phyloP scores from a whole-genome alignment of 1,284 basidiomycete species.

The Pseudozyma hubeiensis region DNA sequence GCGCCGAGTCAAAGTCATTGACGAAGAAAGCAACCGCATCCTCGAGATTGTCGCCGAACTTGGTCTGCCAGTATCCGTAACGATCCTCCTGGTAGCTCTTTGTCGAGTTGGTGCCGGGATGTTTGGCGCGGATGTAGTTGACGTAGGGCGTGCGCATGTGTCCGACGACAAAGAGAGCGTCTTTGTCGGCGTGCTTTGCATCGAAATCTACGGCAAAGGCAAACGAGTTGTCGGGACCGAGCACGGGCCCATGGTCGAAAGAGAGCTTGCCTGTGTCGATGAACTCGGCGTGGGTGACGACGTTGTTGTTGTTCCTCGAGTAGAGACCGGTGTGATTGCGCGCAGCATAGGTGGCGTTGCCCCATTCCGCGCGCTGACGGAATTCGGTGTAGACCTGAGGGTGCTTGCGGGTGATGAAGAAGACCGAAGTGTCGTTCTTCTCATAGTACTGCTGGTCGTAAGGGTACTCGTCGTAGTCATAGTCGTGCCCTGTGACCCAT shows the following conservation, averaged over 20 bases:
- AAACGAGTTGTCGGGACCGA: conserved; percentile 64
- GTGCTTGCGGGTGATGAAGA: conserved; percentile 54
- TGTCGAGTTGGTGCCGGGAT: conserved; percentile 43
- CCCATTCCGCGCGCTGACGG: conserved; percentile 68
- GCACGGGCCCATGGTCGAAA: conserved; percentile 53
- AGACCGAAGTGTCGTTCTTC: conserved; percentile 51
- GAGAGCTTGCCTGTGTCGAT: conserved; percentile 53
- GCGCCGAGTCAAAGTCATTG: conserved; percentile 77
- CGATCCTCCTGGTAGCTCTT: conserved; percentile 61
- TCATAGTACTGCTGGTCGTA: conserved; percentile 52
- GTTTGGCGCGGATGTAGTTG: conserved; percentile 58
- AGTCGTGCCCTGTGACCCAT: conserved; percentile 65
- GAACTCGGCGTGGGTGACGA: conserved; percentile 61
- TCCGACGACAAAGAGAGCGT: conserved; percentile 62
- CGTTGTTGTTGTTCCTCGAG: conserved; percentile 64
- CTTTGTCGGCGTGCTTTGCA: conserved; percentile 46
- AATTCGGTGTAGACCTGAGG: conserved; percentile 62
- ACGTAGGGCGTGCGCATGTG: conserved; percentile 61
- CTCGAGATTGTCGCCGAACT: conserved; percentile 66
- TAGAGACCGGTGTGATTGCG: conserved; percentile 53
- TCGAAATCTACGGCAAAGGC: conserved; percentile 63
- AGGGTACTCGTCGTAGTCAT: conserved; percentile 57
- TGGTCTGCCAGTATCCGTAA: conserved; percentile 64
- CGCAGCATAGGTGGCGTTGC: conserved; percentile 60
- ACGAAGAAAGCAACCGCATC: conserved; percentile 69